phyloP scores from a whole-genome alignment of 169 alveolate genomes.

The Perkinsus olseni region DNA sequence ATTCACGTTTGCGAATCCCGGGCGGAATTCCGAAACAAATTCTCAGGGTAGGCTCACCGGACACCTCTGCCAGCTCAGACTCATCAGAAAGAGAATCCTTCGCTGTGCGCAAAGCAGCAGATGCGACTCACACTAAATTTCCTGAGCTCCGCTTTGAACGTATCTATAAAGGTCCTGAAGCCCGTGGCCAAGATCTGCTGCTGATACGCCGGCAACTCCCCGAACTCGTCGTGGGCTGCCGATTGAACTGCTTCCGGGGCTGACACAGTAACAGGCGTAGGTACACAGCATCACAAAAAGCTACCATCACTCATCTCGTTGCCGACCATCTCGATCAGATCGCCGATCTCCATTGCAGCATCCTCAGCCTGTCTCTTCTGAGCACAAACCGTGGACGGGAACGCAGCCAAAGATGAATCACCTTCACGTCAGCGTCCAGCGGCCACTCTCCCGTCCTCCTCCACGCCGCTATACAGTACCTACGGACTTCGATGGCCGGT shows the following conservation, averaged over 20 bases:
- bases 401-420: neutral
- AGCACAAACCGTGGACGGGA: neutral
- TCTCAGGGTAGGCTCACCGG: too few relatives aligned
- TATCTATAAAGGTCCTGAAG: neutral
- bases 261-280: neutral
- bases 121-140: neutral
- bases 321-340: neutral
- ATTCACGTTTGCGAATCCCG: too few relatives aligned
- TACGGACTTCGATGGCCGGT: neutral
- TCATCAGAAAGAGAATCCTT: too few relatives aligned
- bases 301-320: neutral
- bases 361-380: neutral
- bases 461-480: neutral
- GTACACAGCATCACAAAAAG: neutral
- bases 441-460: neutral
- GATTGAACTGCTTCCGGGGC: neutral
- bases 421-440: neutral
- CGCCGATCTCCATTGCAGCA: neutral
- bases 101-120: too few relatives aligned
- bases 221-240: neutral
- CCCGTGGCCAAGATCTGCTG: neutral
- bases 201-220: neutral
- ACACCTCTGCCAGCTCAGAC: too few relatives aligned
- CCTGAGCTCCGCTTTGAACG: neutral
- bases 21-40: too few relatives aligned